A percentile compares a stretch with the other conserved stretches of the same genome.
These are phyloP conservation scores for Tubosaeta sp. DNA, from an alignment of 768 basidiomycete genomes.

Conservation along the genomic window DNA sequence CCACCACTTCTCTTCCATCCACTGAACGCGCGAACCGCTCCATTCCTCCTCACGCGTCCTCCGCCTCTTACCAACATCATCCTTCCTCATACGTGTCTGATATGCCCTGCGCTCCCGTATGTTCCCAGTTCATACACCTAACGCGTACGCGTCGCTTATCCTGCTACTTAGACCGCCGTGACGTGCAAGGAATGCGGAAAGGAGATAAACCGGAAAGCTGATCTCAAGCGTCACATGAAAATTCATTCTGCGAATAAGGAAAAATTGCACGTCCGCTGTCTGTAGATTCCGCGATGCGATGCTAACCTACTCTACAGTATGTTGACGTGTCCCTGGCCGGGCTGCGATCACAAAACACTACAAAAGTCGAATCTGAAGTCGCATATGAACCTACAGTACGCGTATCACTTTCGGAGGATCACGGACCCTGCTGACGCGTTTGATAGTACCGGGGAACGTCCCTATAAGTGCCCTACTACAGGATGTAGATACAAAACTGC, in stretches of 20 bases:
- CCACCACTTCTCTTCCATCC: background rate
- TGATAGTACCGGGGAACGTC: conserved; percentile 9
- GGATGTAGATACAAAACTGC: conserved; percentile 12
- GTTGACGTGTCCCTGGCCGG: too few species aligned
- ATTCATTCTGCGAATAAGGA: conserved; percentile 22
- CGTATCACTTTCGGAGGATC: background rate
- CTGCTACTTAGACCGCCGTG: conserved; percentile 2
- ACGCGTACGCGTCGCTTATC: background rate
- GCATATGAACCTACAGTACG: conserved; percentile 30
- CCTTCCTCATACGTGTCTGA: too few species aligned
- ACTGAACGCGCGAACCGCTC: background rate
- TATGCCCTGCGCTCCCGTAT: background rate
- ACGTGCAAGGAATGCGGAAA: conserved; percentile 14
- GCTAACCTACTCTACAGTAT: too few species aligned
- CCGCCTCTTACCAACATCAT: background rate
- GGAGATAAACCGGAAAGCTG: conserved; percentile 20
- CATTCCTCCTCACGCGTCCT: background rate
- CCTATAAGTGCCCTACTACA: conserved; percentile 12
- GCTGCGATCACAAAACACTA: conserved; percentile 10
- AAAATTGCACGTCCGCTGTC: conserved; percentile 15
- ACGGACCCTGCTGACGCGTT: background rate
- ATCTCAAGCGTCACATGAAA: conserved; percentile 26
- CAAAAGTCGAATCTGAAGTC: conserved; percentile 26
- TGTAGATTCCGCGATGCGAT: too few species aligned
- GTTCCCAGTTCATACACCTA: background rate